Evolutionary conservation across 2,329 filamentous ascomycete species (phyloP).

Genomic region (Colletotrichum caudatum): DNA sequence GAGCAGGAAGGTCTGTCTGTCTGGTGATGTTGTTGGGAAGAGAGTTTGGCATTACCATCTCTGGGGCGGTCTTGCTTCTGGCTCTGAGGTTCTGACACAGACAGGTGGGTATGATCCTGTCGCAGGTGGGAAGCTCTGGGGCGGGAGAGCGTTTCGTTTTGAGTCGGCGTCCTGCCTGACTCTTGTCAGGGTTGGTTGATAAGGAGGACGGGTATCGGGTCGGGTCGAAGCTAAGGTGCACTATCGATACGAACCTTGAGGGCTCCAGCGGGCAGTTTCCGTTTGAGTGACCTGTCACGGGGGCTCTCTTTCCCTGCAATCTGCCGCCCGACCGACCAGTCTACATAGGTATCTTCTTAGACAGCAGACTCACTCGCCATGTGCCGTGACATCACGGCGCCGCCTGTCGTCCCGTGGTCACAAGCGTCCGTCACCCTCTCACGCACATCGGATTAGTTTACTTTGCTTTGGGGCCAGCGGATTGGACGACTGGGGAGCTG

Average conservation of each 20-base stretch:
- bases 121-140: constrained; percentile 18
- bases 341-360: too few relatives aligned
- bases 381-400: constrained; percentile 11
- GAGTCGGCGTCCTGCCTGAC: constrained; percentile 10
- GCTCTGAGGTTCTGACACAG: constrained; percentile 7
- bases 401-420: constrained; percentile 27
- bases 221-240: not conserved
- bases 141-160: constrained; percentile 12
- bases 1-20: not conserved
- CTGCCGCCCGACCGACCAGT: not conserved
- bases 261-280: not conserved
- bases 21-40: not conserved
- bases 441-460: constrained; percentile 9
- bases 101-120: constrained; percentile 7
- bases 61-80: not conserved
- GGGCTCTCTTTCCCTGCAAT: constrained; percentile 3
- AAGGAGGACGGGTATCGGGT: constrained; percentile 17
- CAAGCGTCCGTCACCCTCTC: constrained; percentile 3
- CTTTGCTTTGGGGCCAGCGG: constrained; percentile 14
- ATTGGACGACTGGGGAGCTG: constrained; percentile 2
- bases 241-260: constrained; percentile 13
- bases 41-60: constrained; percentile 20
- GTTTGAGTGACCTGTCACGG: constrained; percentile 36
- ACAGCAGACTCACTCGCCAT: not conserved
- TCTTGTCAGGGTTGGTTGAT: constrained; percentile 19